Base-by-base conservation (phyloP, 768 basidiomycete genomes). In the Crucibulum laeve region DNA sequence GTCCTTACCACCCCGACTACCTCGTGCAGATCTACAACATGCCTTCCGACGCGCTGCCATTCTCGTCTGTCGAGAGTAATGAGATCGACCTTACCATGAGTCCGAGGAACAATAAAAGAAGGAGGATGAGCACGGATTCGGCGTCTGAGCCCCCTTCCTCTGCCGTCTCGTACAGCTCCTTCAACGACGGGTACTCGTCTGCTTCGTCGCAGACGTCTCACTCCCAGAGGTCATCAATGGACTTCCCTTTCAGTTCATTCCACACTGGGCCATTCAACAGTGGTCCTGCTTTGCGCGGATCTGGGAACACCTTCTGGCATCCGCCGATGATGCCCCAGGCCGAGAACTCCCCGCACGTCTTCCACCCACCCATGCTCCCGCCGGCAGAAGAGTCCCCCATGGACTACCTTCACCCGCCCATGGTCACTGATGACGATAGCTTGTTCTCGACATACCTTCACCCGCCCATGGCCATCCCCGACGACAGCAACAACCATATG, bases 1-100 rank as follows among this genome's bases (percentile, higher is more conserved):
- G 86, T 0, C 84, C 85, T 3, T 87, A 85, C 51, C 82, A 86
- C 49, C 83, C 84, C 2, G 87, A 88, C 54, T 80, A 84, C 44
- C 61, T 87, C 10, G 63, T 71, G 33, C 80, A 83, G 53, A 53
- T 77, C 38, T 78, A 74, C 53, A 56, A 64, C 30, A 50, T 65
- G 28, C 60, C 71, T 0, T 59, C 69, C 1, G 79, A 83, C 49
- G 68, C 79, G 0, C 67, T 84, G 5, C 77, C 79, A 0, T 83
- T 77, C 52, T 62, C 74, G 11, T 61, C 61, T 21, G 71, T 69
- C 0, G 79, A 83, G 28, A 48, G 56, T 8, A 58, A 74, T 40
- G 77, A 75, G 40, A 62, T 64, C 0, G 77, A 79, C 25, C 52
- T 61, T 33, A 44, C 55, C 3, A 61, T 65, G 63, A 71, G 66